Base-by-base conservation (phyloP, 805 yeast species). In the Zygoascus tannicola region DNA sequence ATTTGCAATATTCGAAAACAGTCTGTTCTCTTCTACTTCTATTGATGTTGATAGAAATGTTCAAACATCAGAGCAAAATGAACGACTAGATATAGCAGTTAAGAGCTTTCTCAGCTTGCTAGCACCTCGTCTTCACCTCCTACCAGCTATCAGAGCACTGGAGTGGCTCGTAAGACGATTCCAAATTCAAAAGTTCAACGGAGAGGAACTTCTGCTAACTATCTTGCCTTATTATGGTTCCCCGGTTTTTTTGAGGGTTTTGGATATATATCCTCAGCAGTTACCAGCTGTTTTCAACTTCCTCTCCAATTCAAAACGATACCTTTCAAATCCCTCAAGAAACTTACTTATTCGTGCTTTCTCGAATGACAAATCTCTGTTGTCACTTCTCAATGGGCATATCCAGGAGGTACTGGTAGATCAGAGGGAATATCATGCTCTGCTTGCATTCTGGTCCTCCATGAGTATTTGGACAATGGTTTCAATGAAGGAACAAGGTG, bases 131-230 rank as follows among this genome's bases (percentile, higher is more conserved):
- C 78, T 90, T 74, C 74, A 78, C 50, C 65, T 87, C 43, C 73
- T 78, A 19, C 85, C 94, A 20, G 74, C 96, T 2, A 56, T 85
- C 40, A 80, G 80, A 54, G 90, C 96, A 4, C 70, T 86, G 10
- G 98, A 92, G 67, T 92, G 98, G 98, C 76, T 88, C 20, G 81
- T 92, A 16, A 81, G 98, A 66, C 75, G 97, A 54, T 68, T 92
- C 80, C 67, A 86, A 33, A 77, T 86, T 52, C 88, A 92, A 59
- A 70, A 84, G 40, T 80, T 82, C 56, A 86, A 84, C 56, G 67
- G 87, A 0, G 97, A 90, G 60, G 59, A 69, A 44, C 58, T 92
- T 26, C 58, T 92, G 37, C 63, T 90, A 45, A 71, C 88, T 2
- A 73, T 83, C 1, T 69, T 92, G 52, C 94, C 96, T n/a, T 85